Percentiles rank a stretch among this genome's conserved stretches.
These are phyloP conservation scores for Penicillium decumbens DNA, from an alignment of 2,329 filamentous ascomycete species.

Conservation along the genomic window DNA sequence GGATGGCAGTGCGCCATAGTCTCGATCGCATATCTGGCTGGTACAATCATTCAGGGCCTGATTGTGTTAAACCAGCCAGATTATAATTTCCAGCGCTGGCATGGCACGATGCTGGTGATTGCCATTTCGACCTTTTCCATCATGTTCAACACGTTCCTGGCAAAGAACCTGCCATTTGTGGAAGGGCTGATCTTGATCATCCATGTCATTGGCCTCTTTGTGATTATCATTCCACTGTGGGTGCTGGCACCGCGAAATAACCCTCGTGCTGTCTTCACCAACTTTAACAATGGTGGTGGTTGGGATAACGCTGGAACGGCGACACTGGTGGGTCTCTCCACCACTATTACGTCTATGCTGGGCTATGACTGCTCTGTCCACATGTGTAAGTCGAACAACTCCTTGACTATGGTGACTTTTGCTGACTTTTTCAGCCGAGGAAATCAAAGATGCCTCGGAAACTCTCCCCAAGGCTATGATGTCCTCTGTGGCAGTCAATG, in stretches of 20 bases:
- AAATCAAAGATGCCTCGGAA: constrained; percentile 46
- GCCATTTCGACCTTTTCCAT: constrained; percentile 39
- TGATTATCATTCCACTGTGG: constrained; percentile 43
- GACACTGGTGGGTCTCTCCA: constrained; percentile 39
- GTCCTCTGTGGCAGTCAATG: constrained; percentile 49
- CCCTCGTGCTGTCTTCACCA: constrained; percentile 38
- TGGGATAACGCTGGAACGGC: constrained; percentile 39
- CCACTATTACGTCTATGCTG: constrained; percentile 40
- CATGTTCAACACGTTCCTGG: constrained; percentile 42
- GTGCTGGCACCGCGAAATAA: constrained; percentile 39
- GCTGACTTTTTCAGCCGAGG: constrained; percentile 32
- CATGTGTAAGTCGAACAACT: constrained; percentile 37
- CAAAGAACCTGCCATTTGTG: constrained; percentile 37
- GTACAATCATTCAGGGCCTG: constrained; percentile 45
- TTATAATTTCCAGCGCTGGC: constrained; percentile 43
- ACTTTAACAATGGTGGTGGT: constrained; percentile 40
- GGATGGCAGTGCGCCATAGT: constrained; percentile 47
- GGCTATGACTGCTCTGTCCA: constrained; percentile 45
- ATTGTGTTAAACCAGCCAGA: constrained; percentile 42
- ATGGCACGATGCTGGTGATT: constrained; percentile 44
- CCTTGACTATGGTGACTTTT: not conserved
- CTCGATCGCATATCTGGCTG: constrained; percentile 43
- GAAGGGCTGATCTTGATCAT: constrained; percentile 41
- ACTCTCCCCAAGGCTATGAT: constrained; percentile 52
- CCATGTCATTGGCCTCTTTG: constrained; percentile 42